Base-by-base conservation (phyloP, 2,329 filamentous ascomycete species). In the Raffaelea arxii region DNA sequence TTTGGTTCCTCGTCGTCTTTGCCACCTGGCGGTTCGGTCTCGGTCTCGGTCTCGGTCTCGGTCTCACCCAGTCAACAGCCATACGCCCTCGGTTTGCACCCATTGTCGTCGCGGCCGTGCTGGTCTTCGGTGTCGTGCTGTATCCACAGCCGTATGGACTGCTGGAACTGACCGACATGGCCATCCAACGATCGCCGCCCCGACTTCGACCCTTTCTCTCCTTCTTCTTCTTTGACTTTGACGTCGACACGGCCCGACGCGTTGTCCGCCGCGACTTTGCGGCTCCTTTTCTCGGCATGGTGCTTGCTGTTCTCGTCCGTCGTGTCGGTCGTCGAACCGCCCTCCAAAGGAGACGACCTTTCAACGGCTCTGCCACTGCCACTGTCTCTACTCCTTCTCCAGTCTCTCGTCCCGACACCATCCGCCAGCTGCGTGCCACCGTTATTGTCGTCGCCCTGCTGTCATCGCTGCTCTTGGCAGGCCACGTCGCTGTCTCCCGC, bases 1-100 rank as follows among this genome's bases (percentile, higher is more conserved):
- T 82, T 56, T 84, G 78, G 75, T 83, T 80, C 55, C 51, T 78
- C 6, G 61, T 79, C 21, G 63, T 77, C n/a, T 82, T 70, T 55
- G 51, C 63, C 25, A 78, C 74, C 4, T 62, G 82, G 47, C 61
- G 65, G 18, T 55, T 70, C 18, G 64, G 62, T 27, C 59, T 59
- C 4, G n/a, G n/a, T n/a, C n/a, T n/a, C n/a, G n/a, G n/a, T n/a
- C n/a, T n/a, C n/a, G n/a, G n/a, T n/a, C n/a, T n/a, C n/a, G n/a
- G n/a, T n/a, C n/a, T n/a, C 53, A 55, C 23, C 57, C 60, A 50
- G 79, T 79, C 51, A 56, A 62, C 18, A 67, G 65, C 14, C 51
- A 51, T 25, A 49, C 61, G 2, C 56, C 54, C n/a, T 50, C 21
- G 50, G 16, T 14, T 52, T 11, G 37, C 30, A 6, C 14, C 46